Evolutionary conservation across 1,284 basidiomycete genomes (phyloP).

Genomic region (Taiwanofungus camphoratus): DNA sequence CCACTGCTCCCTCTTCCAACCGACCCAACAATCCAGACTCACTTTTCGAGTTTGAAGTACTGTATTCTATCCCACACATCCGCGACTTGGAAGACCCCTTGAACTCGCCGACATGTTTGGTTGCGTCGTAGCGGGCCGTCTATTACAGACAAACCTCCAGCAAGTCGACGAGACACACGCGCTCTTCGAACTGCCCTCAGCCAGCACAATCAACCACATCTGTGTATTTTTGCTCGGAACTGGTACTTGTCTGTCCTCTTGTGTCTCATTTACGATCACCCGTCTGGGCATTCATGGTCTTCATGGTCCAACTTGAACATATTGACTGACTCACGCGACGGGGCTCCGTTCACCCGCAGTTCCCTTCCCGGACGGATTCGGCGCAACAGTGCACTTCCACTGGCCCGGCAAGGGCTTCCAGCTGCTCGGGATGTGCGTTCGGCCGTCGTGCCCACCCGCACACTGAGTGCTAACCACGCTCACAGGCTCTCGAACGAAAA

Average conservation of each 20-base stretch:
- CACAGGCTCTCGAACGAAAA: slow-evolving; percentile 84
- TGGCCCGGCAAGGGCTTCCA: slow-evolving; percentile 89
- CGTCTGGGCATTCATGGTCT: not conserved
- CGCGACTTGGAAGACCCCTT: too few species aligned
- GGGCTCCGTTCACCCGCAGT: slow-evolving; percentile 39
- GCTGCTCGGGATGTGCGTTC: slow-evolving; percentile 71
- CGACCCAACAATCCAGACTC: too few species aligned
- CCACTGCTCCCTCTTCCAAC: too few species aligned
- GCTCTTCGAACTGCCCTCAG: slow-evolving; percentile 72
- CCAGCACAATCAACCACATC: slow-evolving; percentile 81
- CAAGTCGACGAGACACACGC: slow-evolving; percentile 85
- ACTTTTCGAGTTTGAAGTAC: too few species aligned
- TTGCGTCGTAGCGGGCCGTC: slow-evolving; percentile 71
- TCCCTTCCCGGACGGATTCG: slow-evolving; percentile 86
- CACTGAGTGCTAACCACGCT: not conserved
- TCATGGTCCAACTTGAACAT: not conserved
- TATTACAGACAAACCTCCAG: slow-evolving; percentile 68
- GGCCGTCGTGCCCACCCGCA: not conserved
- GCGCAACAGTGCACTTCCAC: slow-evolving; percentile 85
- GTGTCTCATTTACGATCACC: too few species aligned
- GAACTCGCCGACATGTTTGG: slow-evolving; percentile 56
- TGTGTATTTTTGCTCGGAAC: slow-evolving; percentile 86
- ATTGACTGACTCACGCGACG: not conserved
- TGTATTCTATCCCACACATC: too few species aligned
- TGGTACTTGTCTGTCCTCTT: slow-evolving; percentile 45